These are phyloP conservation scores for Fraxinus baroniana DNA, from an alignment of 305 asterid genomes.

Conservation along the genomic window DNA sequence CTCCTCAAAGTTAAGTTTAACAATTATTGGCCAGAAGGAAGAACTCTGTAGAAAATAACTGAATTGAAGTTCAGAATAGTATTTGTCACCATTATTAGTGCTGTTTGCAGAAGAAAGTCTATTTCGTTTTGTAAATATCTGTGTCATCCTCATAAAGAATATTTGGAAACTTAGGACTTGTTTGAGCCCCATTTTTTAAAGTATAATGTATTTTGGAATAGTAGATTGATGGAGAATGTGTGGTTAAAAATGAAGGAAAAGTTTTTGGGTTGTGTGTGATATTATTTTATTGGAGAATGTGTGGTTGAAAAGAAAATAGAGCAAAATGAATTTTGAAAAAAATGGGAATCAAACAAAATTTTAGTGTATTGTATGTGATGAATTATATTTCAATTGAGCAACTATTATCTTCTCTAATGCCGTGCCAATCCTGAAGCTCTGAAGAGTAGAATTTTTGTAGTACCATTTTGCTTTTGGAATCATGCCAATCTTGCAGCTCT, in stretches of 20 bases:
- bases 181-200: too few species aligned
- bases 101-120: not conserved
- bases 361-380: not conserved
- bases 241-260: too few species aligned
- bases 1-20: not conserved
- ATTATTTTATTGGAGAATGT: too few species aligned
- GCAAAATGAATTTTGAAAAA: too few species aligned
- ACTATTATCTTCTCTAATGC: not conserved
- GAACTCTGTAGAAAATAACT: not conserved
- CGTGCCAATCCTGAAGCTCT: not conserved
- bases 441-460: not conserved
- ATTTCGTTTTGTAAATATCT: not conserved
- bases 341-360: too few species aligned
- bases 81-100: not conserved
- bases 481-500: slow-evolving; percentile 1
- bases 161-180: not conserved
- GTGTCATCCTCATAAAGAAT: not conserved
- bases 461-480: not conserved
- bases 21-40: not conserved
- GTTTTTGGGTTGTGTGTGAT: too few species aligned
- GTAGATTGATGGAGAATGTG: too few species aligned
- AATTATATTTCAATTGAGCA: not conserved
- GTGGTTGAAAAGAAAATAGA: too few species aligned
- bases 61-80: not conserved
- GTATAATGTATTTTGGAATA: too few species aligned